Evolutionary conservation across 2,329 filamentous ascomycete species (phyloP).

Genomic region (Pyrenophora teres): DNA sequence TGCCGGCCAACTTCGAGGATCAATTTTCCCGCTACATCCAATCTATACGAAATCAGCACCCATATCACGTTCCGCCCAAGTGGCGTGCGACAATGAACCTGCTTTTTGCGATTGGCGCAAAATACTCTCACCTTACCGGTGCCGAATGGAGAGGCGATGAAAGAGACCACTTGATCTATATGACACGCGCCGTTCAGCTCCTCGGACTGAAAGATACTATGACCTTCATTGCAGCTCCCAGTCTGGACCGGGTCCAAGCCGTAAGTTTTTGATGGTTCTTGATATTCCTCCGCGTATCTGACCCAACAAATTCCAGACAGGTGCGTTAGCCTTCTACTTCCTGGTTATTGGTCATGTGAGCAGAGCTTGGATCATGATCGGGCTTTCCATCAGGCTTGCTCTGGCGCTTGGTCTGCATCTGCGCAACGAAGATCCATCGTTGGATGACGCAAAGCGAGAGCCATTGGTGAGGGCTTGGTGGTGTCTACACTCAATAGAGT

Average conservation of each 20-base stretch:
- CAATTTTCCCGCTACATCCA: conserved; percentile 25
- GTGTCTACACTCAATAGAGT: conserved; percentile 47
- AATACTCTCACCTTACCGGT: conserved; percentile 42
- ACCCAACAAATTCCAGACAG: conserved; percentile 17
- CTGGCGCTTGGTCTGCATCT: conserved; percentile 47
- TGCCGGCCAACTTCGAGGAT: conserved; percentile 27
- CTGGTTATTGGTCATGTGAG: conserved; percentile 34
- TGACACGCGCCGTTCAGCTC: conserved; percentile 38
- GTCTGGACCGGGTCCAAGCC: conserved; percentile 47
- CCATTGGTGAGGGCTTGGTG: conserved; percentile 47
- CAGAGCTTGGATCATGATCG: conserved; percentile 45
- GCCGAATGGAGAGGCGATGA: conserved; percentile 35
- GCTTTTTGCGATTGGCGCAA: conserved; percentile 50
- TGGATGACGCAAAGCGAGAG: conserved; percentile 36
- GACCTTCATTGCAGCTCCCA: conserved; percentile 35
- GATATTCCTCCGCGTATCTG: conserved; percentile 7
- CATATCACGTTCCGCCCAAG: conserved; percentile 15
- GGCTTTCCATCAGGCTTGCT: conserved; percentile 45
- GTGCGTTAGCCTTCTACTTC: conserved; percentile 34
- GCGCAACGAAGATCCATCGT: conserved; percentile 39
- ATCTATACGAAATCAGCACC: conserved; percentile 6
- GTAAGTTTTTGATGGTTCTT: conserved; percentile 32
- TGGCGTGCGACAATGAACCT: conserved; percentile 50
- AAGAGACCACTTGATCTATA: conserved; percentile 48
- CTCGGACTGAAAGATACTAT: conserved; percentile 26